A percentile compares a stretch with the other conserved stretches of the same genome.
Conservation (phyloP, 306 rosid species). For the Astragalus membranaceus region DNA sequence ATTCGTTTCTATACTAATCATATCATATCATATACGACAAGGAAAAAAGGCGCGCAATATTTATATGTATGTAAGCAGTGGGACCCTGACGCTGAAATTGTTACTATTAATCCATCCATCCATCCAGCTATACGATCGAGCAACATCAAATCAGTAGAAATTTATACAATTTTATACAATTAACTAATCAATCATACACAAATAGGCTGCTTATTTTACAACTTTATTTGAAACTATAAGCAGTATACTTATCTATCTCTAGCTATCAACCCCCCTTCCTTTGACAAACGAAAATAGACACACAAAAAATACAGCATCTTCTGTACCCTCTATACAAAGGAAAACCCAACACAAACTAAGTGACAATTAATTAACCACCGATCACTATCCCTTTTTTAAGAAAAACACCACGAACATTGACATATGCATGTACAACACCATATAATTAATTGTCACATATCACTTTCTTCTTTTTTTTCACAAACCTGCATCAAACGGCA, state of each 20-base stretch:
- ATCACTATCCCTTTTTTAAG: not conserved
- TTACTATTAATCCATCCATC: too few species aligned
- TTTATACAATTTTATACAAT: not conserved
- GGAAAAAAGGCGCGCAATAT: too few species aligned
- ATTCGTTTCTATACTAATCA: too few species aligned
- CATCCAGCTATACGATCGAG: too few species aligned
- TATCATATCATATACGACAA: too few species aligned
- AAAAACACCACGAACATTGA: too few species aligned
- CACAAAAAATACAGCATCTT: slow-evolving; percentile 2
- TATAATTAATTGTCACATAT: too few species aligned
- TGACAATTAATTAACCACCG: not conserved
- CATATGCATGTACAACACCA: too few species aligned
- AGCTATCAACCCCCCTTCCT: not conserved
- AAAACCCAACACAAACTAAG: slow-evolving; percentile 11
- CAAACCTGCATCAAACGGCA: slow-evolving; percentile 51
- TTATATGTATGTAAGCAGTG: too few species aligned
- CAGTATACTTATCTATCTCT: not conserved
- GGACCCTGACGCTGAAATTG: too few species aligned
- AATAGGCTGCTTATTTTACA: not conserved
- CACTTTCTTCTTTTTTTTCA: not conserved
- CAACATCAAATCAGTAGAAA: too few species aligned
- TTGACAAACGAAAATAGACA: not conserved
- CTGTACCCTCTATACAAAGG: slow-evolving; percentile 8
- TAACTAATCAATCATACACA: too few species aligned
- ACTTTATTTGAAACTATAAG: not conserved